Base-by-base conservation (phyloP, 1,284 basidiomycete species). In the Golubevia pallescens region DNA sequence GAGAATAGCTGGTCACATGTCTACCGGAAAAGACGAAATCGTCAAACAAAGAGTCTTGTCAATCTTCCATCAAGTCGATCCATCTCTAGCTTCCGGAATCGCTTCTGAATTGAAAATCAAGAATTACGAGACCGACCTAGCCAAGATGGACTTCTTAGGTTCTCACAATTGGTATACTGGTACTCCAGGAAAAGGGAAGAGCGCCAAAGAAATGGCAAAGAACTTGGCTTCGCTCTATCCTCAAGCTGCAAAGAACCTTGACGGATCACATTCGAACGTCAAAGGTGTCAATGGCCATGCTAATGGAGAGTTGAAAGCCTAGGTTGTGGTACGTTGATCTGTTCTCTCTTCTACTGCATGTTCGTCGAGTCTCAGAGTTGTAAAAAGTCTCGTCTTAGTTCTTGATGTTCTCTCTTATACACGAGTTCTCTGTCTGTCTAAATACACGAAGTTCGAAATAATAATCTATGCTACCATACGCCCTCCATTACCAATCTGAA, bases 41-140 rank as follows among this genome's bases (percentile, higher is more conserved):
- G 60, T 69, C 14, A 63, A 77, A 21, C 57, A 59, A 19, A 61
- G 66, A n/a, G 69, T 68, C 21, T 67, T 78, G 20, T 61, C 64
- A 38, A 65, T 77, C n/a, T 78, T 69, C 69, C 70, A 73, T 54
- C 73, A 74, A 57, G 76, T 78, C 13, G 73, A 73, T 52, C 42
- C 62, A 1, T 67, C 68, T 42, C 59, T 78, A 21, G 74, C 71
- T 8, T 66, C 70, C 16, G 64, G 62, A 52, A 67, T 78, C n/a
- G 76, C 76, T 14, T 61, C 74, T 42, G 69, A 73, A 3, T 59
- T 74, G 2, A 71, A 70, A 6, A 19, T 73, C 52, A 67, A 66
- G 23, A 67, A 65, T 16, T 78, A 74, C 70, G 60, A 71, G 63
- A 78, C 68, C 38, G 67, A 68, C 20, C 21, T 78, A 21, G 51